Evolutionary conservation across 2,329 filamentous ascomycete genomes (phyloP).

Genomic region (Aspergillus jensenii): DNA sequence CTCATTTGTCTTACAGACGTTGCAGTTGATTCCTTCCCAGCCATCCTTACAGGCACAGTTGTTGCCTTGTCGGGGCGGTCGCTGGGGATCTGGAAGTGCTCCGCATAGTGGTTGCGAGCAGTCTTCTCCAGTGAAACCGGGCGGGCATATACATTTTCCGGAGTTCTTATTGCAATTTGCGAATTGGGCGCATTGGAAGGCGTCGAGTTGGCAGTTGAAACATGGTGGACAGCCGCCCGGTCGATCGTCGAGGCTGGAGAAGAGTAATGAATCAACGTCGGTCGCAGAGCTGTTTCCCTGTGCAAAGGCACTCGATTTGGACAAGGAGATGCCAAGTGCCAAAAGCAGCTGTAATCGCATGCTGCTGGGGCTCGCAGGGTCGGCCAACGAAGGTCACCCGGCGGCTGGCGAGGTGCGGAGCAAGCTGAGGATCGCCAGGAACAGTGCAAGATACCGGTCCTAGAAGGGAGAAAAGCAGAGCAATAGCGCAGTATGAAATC

Average conservation of each 20-base stretch:
- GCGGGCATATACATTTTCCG: constrained; percentile 88
- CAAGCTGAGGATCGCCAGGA: constrained; percentile 12
- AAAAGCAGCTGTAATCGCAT: constrained; percentile 31
- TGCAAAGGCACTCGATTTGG: constrained; percentile 21
- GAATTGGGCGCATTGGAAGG: constrained; percentile 88
- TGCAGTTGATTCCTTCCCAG: constrained; percentile 98
- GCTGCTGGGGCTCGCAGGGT: constrained; percentile 12
- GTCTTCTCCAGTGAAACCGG: constrained; percentile 91
- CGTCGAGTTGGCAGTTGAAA: constrained; percentile 96
- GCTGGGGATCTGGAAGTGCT: constrained; percentile 75
- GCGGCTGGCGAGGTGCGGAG: constrained; percentile 15
- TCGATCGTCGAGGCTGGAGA: constrained; percentile 70
- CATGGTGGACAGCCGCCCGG: constrained; percentile 59
- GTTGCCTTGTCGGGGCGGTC: constrained; percentile 69
- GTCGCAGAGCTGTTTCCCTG: constrained; percentile 58
- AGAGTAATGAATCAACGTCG: constrained; percentile 63
- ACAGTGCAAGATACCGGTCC: not conserved
- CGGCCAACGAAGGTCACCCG: constrained; percentile 4
- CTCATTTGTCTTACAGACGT: constrained; percentile 80
- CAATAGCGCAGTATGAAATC: not conserved
- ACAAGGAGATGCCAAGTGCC: constrained; percentile 26
- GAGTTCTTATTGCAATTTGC: constrained; percentile 84
- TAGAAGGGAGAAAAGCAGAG: not conserved
- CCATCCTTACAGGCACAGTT: constrained; percentile 86
- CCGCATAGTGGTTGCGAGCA: constrained; percentile 91